Conservation (phyloP, 148 eudicot species). For the Chenopodium formosanum region DNA sequence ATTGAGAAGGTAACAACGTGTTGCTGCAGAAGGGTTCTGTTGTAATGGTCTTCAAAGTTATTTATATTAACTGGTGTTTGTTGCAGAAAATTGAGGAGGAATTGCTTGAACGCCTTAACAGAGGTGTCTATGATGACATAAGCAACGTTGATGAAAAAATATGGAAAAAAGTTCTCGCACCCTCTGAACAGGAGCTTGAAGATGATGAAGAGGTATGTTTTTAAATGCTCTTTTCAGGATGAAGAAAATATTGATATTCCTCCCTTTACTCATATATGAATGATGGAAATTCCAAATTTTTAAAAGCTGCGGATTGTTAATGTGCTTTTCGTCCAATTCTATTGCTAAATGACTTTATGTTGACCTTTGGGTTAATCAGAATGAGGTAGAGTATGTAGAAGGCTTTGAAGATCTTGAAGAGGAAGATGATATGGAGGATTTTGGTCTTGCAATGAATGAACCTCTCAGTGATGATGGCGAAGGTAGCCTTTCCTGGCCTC, state of each 20-base stretch:
- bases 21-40: neutral
- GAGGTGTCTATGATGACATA: constrained; percentile 66
- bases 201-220: constrained; percentile 60
- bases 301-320: neutral
- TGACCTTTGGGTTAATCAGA: constrained; percentile 32
- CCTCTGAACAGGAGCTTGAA: constrained; percentile 45
- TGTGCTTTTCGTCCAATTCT: neutral
- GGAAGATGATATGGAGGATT: constrained; percentile 87
- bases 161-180: constrained; percentile 44
- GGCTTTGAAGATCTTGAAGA: constrained; percentile 72
- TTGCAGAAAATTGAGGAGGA: constrained; percentile 87
- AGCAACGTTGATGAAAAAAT: constrained; percentile 45
- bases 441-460: constrained; percentile 36
- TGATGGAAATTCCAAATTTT: neutral
- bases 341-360: neutral
- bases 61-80: constrained; percentile 11
- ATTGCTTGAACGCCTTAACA: constrained; percentile 70
- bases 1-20: constrained; percentile 53
- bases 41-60: neutral
- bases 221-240: neutral
- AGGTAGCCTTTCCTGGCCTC: constrained; percentile 25
- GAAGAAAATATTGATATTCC: neutral
- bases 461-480: constrained; percentile 32
- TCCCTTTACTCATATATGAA: neutral
- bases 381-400: constrained; percentile 76